A percentile compares a stretch with the other conserved stretches of the same genome.
These are phyloP conservation scores for Dendrobium chrysotoxum DNA, from an alignment of 106 monocot species.

Conservation along the genomic window DNA sequence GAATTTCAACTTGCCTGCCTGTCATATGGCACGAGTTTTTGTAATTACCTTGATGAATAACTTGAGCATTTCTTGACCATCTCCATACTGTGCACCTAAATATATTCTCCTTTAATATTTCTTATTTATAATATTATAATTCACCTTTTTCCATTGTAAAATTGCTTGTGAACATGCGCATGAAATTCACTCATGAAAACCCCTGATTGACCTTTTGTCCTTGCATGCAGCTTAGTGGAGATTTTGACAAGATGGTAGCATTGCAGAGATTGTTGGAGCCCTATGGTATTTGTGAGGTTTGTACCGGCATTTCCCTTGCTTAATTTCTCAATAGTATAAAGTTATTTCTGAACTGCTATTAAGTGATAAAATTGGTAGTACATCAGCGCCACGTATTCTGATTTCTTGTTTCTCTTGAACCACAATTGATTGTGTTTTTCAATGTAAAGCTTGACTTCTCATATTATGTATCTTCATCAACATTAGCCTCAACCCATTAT, in stretches of 20 bases:
- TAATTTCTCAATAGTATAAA: not conserved
- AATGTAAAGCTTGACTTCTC: not conserved
- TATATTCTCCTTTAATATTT: not conserved
- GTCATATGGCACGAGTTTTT: no score
- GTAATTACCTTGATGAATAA: not conserved
- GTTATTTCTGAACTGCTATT: no score
- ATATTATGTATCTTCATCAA: no score
- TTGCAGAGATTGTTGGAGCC: constrained; percentile 88
- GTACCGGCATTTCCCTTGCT: constrained; percentile 4
- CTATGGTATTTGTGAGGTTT: constrained; percentile 95
- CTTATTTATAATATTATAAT: not conserved
- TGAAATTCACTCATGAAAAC: not conserved
- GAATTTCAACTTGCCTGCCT: no score
- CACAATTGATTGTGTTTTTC: not conserved
- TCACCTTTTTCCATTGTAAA: not conserved
- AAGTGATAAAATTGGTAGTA: not conserved
- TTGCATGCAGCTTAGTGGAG: constrained; percentile 70
- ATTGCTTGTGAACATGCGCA: not conserved
- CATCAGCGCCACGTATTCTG: not conserved
- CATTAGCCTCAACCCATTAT: no score
- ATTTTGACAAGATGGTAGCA: constrained; percentile 90
- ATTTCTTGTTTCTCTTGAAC: not conserved
- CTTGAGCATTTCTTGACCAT: not conserved
- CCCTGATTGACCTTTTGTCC: constrained; percentile 3
- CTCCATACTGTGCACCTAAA: not conserved